Base-by-base conservation (phyloP, 2,329 filamentous ascomycete species). In the Podosphaera leucotricha region DNA sequence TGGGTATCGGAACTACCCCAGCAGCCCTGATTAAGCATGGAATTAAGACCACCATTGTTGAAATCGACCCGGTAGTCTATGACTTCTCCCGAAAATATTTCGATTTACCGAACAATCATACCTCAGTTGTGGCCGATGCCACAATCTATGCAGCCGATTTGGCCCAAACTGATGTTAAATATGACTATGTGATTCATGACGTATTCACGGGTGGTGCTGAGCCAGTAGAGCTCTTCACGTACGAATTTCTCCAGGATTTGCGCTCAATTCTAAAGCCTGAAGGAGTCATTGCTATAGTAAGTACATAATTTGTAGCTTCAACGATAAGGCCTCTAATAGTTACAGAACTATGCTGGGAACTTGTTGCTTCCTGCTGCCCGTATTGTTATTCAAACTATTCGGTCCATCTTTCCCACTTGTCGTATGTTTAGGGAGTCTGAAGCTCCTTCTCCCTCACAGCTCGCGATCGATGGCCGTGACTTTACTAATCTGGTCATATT, bases 401-500 rank as follows among this genome's bases (percentile, higher is more conserved):
- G 69, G 49, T 61, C 72, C 22, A 75, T 90, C 46, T 98, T 95
- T 61, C 80, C 83, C n/a, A 73, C 75, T 3, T 98, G 90, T 62
- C 81, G 85, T 47, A 74, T 92, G 53, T 98, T 85, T 70, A 78
- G 90, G 49, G 90, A 98, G 61, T 67, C 71, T 21, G 67, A 73
- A 3, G 62, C 66, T 0, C 61, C 66, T 2, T 64, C 71, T 3
- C 60, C 62, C 1, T 61, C 64, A 20, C 61, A 64, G 6, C 60
- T 72, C 19, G 64, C 66, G 30, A 57, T 63, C 37, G 60, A 65
- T 16, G 66, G 64, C 2, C 62, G 64, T 22, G 82, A 93, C 56
- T 94, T 95, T 59, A 83, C 85, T 57, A 98, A 98, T 64, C 84
- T 95, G 71, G 81, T 95, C 40, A 75, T 95, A 47, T 94, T 94